Evolutionary conservation across 768 basidiomycete species (phyloP).

Genomic region (Vararia minispora): DNA sequence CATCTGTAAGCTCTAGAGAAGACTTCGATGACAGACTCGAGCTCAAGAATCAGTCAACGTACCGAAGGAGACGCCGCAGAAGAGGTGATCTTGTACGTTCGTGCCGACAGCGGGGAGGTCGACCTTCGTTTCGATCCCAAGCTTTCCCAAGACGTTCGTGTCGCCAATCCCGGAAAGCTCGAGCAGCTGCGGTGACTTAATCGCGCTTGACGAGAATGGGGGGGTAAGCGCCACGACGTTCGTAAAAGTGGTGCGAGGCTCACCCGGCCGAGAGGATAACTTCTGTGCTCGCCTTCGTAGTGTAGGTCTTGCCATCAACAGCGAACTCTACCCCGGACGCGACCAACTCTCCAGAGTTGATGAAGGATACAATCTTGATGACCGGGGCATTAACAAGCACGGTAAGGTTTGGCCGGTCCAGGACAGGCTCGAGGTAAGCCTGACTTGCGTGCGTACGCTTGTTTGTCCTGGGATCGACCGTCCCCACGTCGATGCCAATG

Average conservation of each 20-base stretch:
- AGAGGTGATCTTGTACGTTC: slow-evolving; percentile 42
- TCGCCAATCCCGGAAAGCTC: slow-evolving; percentile 50
- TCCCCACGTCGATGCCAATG: too few relatives aligned
- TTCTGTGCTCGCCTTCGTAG: slow-evolving; percentile 28
- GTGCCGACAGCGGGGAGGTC: slow-evolving; percentile 39
- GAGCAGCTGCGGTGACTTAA: slow-evolving; percentile 34
- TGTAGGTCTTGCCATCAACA: slow-evolving; percentile 15
- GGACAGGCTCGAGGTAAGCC: too few relatives aligned
- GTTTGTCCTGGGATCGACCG: too few relatives aligned
- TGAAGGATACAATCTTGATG: slow-evolving; percentile 7
- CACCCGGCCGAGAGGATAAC: slow-evolving; percentile 31
- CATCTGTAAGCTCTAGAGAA: slow-evolving; percentile 21
- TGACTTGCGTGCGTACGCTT: too few relatives aligned
- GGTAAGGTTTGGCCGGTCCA: slow-evolving; percentile 19
- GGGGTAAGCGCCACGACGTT: too few relatives aligned
- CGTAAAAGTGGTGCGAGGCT: too few relatives aligned
- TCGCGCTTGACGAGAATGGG: too few relatives aligned
- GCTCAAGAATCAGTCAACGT: neutral
- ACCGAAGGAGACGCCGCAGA: slow-evolving; percentile 19
- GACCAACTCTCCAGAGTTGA: slow-evolving; percentile 5
- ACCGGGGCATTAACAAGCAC: slow-evolving; percentile 20
- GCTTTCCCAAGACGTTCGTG: slow-evolving; percentile 24
- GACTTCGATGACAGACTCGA: neutral
- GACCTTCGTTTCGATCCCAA: slow-evolving; percentile 28
- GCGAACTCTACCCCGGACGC: slow-evolving; percentile 29